phyloP scores from a whole-genome alignment of 2,329 filamentous ascomycete species.

The Neurospora sp. region DNA sequence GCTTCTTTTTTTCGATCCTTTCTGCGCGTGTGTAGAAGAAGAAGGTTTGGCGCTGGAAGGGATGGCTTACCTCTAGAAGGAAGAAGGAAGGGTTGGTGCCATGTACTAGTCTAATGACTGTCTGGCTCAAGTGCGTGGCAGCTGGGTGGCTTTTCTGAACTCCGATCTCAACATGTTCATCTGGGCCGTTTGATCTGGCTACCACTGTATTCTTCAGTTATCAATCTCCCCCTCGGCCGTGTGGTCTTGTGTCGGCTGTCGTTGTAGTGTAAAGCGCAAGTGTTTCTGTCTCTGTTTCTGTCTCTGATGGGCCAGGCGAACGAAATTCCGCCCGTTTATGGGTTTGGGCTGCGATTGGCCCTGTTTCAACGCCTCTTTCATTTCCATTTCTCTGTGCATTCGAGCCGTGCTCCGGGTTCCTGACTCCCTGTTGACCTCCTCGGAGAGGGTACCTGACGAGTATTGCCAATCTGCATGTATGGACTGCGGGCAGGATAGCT shows the following conservation, averaged over 20 bases:
- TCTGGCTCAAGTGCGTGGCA: not conserved
- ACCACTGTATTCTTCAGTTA: not conserved
- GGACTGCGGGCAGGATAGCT: not conserved
- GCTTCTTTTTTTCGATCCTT: conserved; percentile 3
- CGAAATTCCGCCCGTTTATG: not conserved
- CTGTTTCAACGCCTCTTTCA: conserved; percentile 10
- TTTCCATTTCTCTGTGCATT: conserved; percentile 19
- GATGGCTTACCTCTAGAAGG: not conserved
- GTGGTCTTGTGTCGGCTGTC: not conserved
- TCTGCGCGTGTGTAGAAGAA: not conserved
- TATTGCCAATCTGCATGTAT: not conserved
- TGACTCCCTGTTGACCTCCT: not conserved
- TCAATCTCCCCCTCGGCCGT: not conserved
- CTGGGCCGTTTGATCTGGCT: not conserved
- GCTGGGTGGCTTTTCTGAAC: not conserved
- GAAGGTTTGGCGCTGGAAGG: not conserved
- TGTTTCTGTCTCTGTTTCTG: conserved; percentile 1
- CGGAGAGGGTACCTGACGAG: not conserved
- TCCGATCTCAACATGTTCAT: not conserved
- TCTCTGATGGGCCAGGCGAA: conserved; percentile 6
- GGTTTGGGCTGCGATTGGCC: not conserved
- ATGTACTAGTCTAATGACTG: not conserved
- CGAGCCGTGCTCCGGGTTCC: conserved; percentile 15
- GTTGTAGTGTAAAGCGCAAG: conserved; percentile 1
- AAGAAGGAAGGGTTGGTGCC: not conserved